Base-by-base conservation (phyloP, 2,329 filamentous ascomycete species). In the Talaromyces sp. region DNA sequence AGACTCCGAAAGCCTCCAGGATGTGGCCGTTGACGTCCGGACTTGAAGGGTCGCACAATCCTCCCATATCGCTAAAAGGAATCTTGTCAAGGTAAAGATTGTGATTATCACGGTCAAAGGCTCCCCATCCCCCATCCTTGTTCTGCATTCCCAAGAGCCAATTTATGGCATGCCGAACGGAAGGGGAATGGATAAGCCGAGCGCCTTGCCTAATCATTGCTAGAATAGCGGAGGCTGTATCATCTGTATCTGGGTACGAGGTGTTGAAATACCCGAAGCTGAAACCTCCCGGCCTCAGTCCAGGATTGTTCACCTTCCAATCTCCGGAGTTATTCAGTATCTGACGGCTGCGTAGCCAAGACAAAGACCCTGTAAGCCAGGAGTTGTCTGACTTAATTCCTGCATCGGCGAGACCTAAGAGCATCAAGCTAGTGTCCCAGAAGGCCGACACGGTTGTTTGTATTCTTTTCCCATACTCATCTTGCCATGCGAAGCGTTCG, bases 121-220 rank as follows among this genome's bases (percentile, higher is more conserved):
- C 73, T 2, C 62, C 75, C 76, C 75, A 79, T 0, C 76, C 77
- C 37, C 76, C 76, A 60, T 79, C 76, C 1, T 45, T n/a, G 62
- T 75, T 76, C 49, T 79, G 76, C 75, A 79, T 78, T 2, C 73
- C 74, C 1, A 75, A 61, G 4, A 77, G 68, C 75, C 76, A 78
- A 4, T 66, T 63, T 0, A 64, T 43, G 3, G 72, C 71, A 3
- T 24, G 22, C 67, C 65, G 74, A 74, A 39, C 35, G 3, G 27
- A 41, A 16, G 57, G n/a, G 16, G 41, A 43, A 43, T 43, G 41
- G 7, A 43, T 43, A 19, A 43, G 41, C 16, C 41, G 16, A 11
- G 16, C 41, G 41, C 19, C 41, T 19, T 43, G 41, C 41, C 41
- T 43, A 14, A 43, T 43, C 41, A 43, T 43, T 16, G 41, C 41